Percentiles rank a stretch among this genome's conserved stretches.
Evolutionary conservation across 1,284 basidiomycete species (phyloP).

Genomic region (Sanghuangporus sanghuang): DNA sequence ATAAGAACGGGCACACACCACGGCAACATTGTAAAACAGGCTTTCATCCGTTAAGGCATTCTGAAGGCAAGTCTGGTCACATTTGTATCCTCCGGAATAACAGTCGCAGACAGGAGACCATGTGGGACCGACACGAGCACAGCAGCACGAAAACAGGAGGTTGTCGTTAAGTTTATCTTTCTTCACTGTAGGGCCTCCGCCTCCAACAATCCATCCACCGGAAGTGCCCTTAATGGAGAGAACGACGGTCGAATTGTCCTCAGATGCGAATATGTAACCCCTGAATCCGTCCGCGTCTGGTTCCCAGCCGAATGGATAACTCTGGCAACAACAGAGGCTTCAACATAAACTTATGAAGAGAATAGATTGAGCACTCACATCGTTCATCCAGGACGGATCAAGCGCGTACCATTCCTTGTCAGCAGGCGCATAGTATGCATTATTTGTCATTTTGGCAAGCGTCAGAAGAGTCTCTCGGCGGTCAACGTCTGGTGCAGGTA

Average conservation of each 20-base stretch:
- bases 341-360: slow-evolving; percentile 24
- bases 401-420: slow-evolving; percentile 17
- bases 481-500: slow-evolving; percentile 41
- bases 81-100: slow-evolving; percentile 61
- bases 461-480: slow-evolving; percentile 47
- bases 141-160: slow-evolving; percentile 87
- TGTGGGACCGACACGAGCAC: slow-evolving; percentile 79
- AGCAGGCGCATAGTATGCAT: slow-evolving; percentile 18
- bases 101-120: slow-evolving; percentile 87
- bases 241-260: slow-evolving; percentile 47
- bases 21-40: slow-evolving; percentile 72
- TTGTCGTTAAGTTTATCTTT: slow-evolving; percentile 89
- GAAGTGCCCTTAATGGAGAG: slow-evolving; percentile 64
- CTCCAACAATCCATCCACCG: slow-evolving; percentile 36
- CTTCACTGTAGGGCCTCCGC: slow-evolving; percentile 45
- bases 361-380: slow-evolving; percentile 6
- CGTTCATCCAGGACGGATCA: slow-evolving; percentile 13
- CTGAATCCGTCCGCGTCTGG: slow-evolving; percentile 73
- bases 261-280: slow-evolving; percentile 49
- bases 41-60: slow-evolving; percentile 70
- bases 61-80: slow-evolving; percentile 72
- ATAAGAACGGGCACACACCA: slow-evolving; percentile 34
- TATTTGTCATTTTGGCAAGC: slow-evolving; percentile 39
- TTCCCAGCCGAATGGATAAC: slow-evolving; percentile 90
- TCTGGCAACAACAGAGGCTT: slow-evolving; percentile 36